phyloP scores from a whole-genome alignment of 345 rosid genomes.

The Ceriops tagal region DNA sequence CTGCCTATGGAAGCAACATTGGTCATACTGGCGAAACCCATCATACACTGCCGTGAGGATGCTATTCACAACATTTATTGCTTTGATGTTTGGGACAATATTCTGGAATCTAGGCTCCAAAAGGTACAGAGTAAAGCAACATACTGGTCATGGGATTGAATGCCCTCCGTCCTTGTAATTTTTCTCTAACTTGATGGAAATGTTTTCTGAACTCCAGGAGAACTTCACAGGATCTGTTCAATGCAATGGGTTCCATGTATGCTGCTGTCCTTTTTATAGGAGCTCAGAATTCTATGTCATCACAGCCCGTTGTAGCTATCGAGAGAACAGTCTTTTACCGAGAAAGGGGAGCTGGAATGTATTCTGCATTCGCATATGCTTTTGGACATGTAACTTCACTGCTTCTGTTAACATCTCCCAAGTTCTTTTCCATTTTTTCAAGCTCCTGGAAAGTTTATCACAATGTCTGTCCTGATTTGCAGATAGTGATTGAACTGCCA shows the following conservation, averaged over 20 bases:
- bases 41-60: constrained; percentile 52
- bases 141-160: background rate
- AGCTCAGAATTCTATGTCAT: constrained; percentile 43
- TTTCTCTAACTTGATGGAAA: background rate
- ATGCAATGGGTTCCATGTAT: constrained; percentile 65
- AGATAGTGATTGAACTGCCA: constrained; percentile 57
- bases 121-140: constrained; percentile 31
- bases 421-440: background rate
- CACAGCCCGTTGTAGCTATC: constrained; percentile 58
- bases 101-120: constrained; percentile 61
- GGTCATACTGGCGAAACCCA: constrained; percentile 59
- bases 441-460: background rate
- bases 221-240: constrained; percentile 46
- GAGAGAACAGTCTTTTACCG: constrained; percentile 72
- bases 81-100: constrained; percentile 62
- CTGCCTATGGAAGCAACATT: constrained; percentile 66
- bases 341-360: constrained; percentile 74
- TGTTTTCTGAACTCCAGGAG: constrained; percentile 26
- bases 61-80: constrained; percentile 49
- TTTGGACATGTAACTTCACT: constrained; percentile 48
- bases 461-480: background rate
- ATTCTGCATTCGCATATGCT: constrained; percentile 71
- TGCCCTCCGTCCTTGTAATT: background rate
- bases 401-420: too few species aligned
- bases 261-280: constrained; percentile 63